Evolutionary conservation across 805 yeast genomes (phyloP), one percentile per base, ranked within the genome.

Genomic region (Candida peoriensis): DNA sequence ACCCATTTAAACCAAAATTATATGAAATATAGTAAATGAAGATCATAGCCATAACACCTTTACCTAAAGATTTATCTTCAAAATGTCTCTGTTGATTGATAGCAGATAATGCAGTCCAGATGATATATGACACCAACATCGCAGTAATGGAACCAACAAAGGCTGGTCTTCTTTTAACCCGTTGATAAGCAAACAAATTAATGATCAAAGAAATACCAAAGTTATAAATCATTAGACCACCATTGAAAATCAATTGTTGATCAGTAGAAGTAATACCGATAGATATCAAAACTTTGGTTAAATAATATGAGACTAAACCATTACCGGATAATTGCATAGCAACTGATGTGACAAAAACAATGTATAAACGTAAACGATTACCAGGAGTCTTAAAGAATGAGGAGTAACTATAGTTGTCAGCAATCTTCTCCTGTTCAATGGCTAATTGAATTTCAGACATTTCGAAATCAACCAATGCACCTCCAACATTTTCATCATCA

Each of bases 301-400:
- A 56, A 51, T 72, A 72, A 58, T 69, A 71, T 4, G 73, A 63
- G 15, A 70, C 71, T 34, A 71, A 54, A 34, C 72, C 73, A 44
- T 68, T 69, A 44, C 76, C 76, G n/a, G 73, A 64, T 26, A 66
- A 47, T 47, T 68, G 74, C 64, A 58, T 60, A 41, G 63, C 47
- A 17, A 52, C 36, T 18, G 61, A 62, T 16, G 61, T 48, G 42
- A 56, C 46, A 24, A 46, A 16, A 26, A 54, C 37, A 40, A 66
- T 42, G 37, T 58, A 50, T 46, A 64, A 44, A 54, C 76, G 60
- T 48, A 61, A 65, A 41, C 68, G 54, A 47, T 61, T 64, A 17
- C 62, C 57, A 19, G 55, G 53, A 6, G 60, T 61, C 12, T 41
- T 57, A 31, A 66, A 9, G 34, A 69, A 64, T 37, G 64, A 70